Evolutionary conservation across 345 rosid genomes (phyloP).

Genomic region (Camelina sativa): DNA sequence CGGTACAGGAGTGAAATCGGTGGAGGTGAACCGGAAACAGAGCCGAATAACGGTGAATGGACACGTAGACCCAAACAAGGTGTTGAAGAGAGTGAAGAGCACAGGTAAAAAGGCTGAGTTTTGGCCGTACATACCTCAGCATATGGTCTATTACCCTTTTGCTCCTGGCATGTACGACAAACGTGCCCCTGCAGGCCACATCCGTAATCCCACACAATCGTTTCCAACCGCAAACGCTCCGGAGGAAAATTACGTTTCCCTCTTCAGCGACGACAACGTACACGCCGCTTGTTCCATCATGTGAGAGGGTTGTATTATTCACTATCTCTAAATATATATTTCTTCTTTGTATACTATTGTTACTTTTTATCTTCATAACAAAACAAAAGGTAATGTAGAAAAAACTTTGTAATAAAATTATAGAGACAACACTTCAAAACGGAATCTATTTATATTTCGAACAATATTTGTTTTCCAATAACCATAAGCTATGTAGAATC

Average conservation of each 20-base stretch:
- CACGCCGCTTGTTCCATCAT: slow-evolving; percentile 55
- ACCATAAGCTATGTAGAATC: slow-evolving; percentile 22
- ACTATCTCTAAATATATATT: neutral
- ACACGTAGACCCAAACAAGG: slow-evolving; percentile 60
- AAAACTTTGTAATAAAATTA: slow-evolving; percentile 9
- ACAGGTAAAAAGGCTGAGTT: slow-evolving; percentile 62
- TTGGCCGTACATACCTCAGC: slow-evolving; percentile 62
- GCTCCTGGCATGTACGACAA: slow-evolving; percentile 59
- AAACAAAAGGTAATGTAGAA: neutral
- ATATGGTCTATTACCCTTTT: slow-evolving; percentile 59
- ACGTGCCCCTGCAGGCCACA: slow-evolving; percentile 59
- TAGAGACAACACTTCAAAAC: slow-evolving; percentile 4
- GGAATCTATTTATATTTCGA: slow-evolving; percentile 4
- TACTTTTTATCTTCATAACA: neutral
- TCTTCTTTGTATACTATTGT: neutral
- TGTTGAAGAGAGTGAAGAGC: slow-evolving; percentile 51
- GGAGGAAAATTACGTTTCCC: slow-evolving; percentile 45
- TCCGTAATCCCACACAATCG: slow-evolving; percentile 51
- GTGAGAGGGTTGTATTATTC: slow-evolving; percentile 24
- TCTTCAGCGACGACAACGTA: slow-evolving; percentile 59
- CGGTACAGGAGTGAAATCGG: slow-evolving; percentile 53
- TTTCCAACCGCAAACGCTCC: slow-evolving; percentile 49
- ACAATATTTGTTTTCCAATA: neutral
- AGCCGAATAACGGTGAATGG: slow-evolving; percentile 56
- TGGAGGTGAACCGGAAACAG: slow-evolving; percentile 56